Evolutionary conservation across 768 basidiomycete genomes (phyloP), one percentile per base, ranked within the genome.

Genomic region (Gelatoporia subvermispora): DNA sequence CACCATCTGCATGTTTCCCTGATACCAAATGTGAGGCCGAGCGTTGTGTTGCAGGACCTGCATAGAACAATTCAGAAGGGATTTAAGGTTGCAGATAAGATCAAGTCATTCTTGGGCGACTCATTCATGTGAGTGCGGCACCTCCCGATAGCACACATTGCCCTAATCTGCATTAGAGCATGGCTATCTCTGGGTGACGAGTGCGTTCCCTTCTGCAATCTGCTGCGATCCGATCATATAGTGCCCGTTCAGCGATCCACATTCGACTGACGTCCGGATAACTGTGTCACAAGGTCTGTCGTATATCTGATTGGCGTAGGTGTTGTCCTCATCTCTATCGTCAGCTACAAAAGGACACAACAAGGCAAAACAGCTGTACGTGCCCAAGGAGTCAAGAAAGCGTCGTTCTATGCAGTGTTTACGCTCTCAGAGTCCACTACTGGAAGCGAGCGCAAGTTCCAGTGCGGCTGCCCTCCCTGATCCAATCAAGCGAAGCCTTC

Each of bases 171-270:
- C 21, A 17, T 8, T 36, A 18, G 50, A 49, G 15, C 53, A 8
- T 54, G 50, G 28, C 50, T 54, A 3, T 54, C 53, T 28, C 45
- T 54, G 31, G 50, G 50, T 41, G 53, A 54, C 48, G 53, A 54
- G 53, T 54, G 50, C 53, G 53, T 54, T 35, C 43, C 38, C 44
- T 31, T 21, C 24, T 35, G 45, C 41, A 35, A 15, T 42, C 39
- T 50, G 13, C n/a, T n/a, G 52, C 49, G 54, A 48, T 50, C 50
- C 49, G 50, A 52, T 56, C 38, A 3, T 13, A 35, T 28, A 16
- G 39, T 48, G 18, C 20, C 9, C 20, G 39, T 8, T n/a, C 35
- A 40, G 34, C 15, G 24, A 22, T 18, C 36, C 25, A 42, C 40
- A 20, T 2, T 52, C 49, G 39, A 35, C 35, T 2, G 18, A 13